A percentile compares a stretch with the other conserved stretches of the same genome.
Evolutionary conservation across 352 stramenopile genomes (phyloP).

Genomic region (Phytophthora brassicae): DNA sequence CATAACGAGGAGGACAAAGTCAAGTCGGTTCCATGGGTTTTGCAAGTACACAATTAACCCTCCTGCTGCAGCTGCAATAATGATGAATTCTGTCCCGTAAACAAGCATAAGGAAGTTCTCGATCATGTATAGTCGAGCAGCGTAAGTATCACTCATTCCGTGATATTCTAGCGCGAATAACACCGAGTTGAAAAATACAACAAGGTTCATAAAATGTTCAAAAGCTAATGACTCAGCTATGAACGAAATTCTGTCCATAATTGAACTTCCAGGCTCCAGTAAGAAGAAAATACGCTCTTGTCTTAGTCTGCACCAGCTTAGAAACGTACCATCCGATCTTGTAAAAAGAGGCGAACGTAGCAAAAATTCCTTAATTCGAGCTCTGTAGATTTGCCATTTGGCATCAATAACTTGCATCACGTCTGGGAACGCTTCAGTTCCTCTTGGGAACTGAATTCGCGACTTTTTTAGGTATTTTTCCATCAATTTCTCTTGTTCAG

Average conservation of each 20-base stretch:
- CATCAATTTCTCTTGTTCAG: slow-evolving; percentile 30
- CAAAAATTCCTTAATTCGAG: slow-evolving; percentile 16
- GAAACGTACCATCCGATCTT: slow-evolving; percentile 57
- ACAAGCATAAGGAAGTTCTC: slow-evolving; percentile 74
- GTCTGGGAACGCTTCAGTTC: slow-evolving; percentile 63
- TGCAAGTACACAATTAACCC: slow-evolving; percentile 71
- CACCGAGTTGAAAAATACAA: slow-evolving; percentile 76
- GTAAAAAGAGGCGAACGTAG: slow-evolving; percentile 59
- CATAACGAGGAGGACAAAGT: slow-evolving; percentile 69
- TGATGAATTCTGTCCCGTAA: slow-evolving; percentile 68
- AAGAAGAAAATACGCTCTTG: slow-evolving; percentile 71
- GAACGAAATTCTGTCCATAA: slow-evolving; percentile 52
- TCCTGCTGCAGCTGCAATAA: slow-evolving; percentile 54
- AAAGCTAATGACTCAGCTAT: slow-evolving; percentile 64
- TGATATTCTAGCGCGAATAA: slow-evolving; percentile 82
- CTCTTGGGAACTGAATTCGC: slow-evolving; percentile 55
- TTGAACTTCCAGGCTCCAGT: slow-evolving; percentile 45
- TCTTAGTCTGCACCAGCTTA: slow-evolving; percentile 55
- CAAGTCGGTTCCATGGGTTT: slow-evolving; percentile 81
- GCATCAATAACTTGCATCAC: slow-evolving; percentile 45
- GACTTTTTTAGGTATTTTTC: slow-evolving; percentile 53
- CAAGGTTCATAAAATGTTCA: slow-evolving; percentile 75
- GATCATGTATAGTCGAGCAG: slow-evolving; percentile 55
- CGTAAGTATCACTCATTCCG: slow-evolving; percentile 61
- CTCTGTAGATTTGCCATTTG: slow-evolving; percentile 37